Conservation (phyloP, 1,139 yeast genomes). For the Martiniozyma asiatica region DNA sequence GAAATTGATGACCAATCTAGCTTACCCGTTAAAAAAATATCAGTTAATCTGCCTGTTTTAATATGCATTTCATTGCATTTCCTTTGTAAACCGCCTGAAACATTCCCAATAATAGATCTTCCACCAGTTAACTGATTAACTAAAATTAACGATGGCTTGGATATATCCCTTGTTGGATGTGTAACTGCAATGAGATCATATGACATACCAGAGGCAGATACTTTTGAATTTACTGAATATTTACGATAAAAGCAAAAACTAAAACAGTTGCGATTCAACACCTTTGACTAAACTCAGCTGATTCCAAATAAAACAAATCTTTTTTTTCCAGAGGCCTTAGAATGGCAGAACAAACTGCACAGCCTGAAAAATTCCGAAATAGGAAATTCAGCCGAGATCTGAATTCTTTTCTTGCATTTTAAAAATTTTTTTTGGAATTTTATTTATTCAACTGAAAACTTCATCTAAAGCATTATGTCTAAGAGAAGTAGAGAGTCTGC, state of each 20-base stretch:
- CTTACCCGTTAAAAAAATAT: slow-evolving; percentile 66
- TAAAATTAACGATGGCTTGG: slow-evolving; percentile 19
- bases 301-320: too few species aligned
- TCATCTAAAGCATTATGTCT: slow-evolving; percentile 15
- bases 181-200: slow-evolving; percentile 18
- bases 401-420: too few species aligned
- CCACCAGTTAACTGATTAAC: slow-evolving; percentile 34
- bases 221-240: too few species aligned
- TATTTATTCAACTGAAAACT: too few species aligned
- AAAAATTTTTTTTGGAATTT: too few species aligned
- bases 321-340: too few species aligned
- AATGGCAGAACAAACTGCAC: too few species aligned
- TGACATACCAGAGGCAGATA: slow-evolving; percentile 17
- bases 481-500: slow-evolving; percentile 23
- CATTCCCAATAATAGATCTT: slow-evolving; percentile 63
- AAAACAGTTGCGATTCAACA: too few species aligned
- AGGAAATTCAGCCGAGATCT: too few species aligned
- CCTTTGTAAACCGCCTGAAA: slow-evolving; percentile 83
- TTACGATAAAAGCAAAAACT: too few species aligned
- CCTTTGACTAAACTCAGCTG: too few species aligned
- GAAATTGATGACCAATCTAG: slow-evolving; percentile 66
- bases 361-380: too few species aligned
- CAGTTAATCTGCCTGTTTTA: slow-evolving; percentile 41
- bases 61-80: slow-evolving; percentile 43
- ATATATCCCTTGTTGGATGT: slow-evolving; percentile 23